Evolutionary conservation across 345 rosid species (phyloP), one percentile per base, ranked within the genome.

Genomic region (Ricinus communis): DNA sequence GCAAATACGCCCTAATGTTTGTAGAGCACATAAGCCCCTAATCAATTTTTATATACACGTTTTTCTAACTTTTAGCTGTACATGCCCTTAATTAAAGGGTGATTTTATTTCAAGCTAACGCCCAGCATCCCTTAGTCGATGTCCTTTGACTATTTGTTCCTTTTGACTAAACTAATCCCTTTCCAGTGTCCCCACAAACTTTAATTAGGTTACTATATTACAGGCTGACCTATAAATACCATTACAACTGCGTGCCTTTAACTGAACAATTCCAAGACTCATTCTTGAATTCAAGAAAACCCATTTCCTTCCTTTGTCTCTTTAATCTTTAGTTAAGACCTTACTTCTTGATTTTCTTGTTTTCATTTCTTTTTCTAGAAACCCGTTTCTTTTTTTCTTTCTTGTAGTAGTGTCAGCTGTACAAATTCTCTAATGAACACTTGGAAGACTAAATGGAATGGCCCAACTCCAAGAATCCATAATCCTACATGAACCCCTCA

Each of bases 401-500:
- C 45, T 62, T 25, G 1, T 21, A 22, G 4, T 2, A 0, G 14
- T 15, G 5, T 24, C 2, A 8, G 13, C 43, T 4, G 4, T 38
- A 4, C 9, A 38, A 38, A 0, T 1, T 24, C 4, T 25, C 5
- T 53, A 53, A 84, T 91, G 97, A 79, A 87, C 93, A 0, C 73
- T 91, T 1, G 76, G 88, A 56, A 81, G 85, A 36, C 76, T 86
- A 1, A 77, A 60, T 38, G 87, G 81, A 57, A 66, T 71, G 65
- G 22, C 81, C 7, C 71, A 70, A 18, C 14, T 65, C n/a, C 59
- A 66, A 3, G 78, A 71, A 33, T 11, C 76, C 65, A 4, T 38
- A 38, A 64, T 67, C 71, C 64, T 24, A 16, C 21, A 49, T 14
- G 52, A 49, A 1, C 7, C 80, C 21, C 33, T 62, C 45, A 43